A percentile compares a stretch with the other conserved stretches of the same genome.
Evolutionary conservation across 1,284 basidiomycete genomes (phyloP).

Genomic region (Puccinia brachypodii): DNA sequence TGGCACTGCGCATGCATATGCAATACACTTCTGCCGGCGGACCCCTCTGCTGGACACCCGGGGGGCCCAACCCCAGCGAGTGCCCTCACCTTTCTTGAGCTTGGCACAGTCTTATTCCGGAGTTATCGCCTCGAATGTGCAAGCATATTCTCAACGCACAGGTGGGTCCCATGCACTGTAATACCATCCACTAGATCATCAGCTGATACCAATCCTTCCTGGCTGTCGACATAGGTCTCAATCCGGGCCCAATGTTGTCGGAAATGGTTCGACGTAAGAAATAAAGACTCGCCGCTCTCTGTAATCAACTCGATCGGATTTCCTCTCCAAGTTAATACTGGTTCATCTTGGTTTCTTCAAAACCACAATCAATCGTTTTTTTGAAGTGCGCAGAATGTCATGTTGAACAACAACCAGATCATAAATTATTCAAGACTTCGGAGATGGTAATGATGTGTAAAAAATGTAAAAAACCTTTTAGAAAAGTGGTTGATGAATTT

Average conservation of each 20-base stretch:
- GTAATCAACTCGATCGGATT: neutral
- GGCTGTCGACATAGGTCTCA: slow-evolving; percentile 63
- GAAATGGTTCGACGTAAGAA: slow-evolving; percentile 77
- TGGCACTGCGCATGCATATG: slow-evolving; percentile 1
- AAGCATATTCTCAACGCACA: slow-evolving; percentile 92
- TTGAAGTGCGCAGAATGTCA: slow-evolving; percentile 91
- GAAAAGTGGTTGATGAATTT: slow-evolving; percentile 85
- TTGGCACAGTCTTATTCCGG: neutral
- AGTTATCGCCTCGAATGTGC: slow-evolving; percentile 56
- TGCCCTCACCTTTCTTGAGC: neutral
- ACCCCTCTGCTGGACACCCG: too few relatives aligned
- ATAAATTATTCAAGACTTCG: slow-evolving; percentile 70
- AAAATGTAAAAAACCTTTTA: slow-evolving; percentile 94
- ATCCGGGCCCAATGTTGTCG: slow-evolving; percentile 93
- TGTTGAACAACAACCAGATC: slow-evolving; percentile 71
- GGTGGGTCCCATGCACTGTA: slow-evolving; percentile 43
- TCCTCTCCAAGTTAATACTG: neutral
- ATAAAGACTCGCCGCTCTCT: neutral
- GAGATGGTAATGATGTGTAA: slow-evolving; percentile 97
- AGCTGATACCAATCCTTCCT: neutral
- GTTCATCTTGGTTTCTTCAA: neutral
- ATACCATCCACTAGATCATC: neutral
- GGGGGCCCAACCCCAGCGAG: too few relatives aligned
- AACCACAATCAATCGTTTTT: slow-evolving; percentile 20
- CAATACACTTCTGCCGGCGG: neutral